Evolutionary conservation across 2,329 filamentous ascomycete species (phyloP), one percentile per base, ranked within the genome.

Genomic region (Aspergillus ustus): DNA sequence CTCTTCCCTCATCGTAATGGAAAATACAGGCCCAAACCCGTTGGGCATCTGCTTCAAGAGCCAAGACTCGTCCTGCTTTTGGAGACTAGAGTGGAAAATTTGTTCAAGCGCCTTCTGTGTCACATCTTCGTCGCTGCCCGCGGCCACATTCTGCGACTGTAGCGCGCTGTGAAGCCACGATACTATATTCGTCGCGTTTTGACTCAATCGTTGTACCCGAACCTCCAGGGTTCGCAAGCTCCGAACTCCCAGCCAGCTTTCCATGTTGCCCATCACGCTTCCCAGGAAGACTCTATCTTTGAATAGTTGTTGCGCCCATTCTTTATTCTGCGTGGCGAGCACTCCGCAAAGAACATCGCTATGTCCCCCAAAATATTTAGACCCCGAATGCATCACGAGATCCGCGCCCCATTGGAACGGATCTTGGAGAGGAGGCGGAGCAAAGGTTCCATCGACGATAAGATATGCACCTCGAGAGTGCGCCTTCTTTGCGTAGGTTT

Each of bases 301-400:
- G 51, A 83, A 79, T 70, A 98, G 78, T 22, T 78, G 80, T 31
- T 75, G 73, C n/a, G 87, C 75, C 89, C 89, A 91, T 4, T 81
- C 81, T 54, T 83, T 69, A 51, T 79, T 79, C 25, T 84, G 81
- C 6, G 93, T 85, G 0, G 87, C 86, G 29, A 99, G 80, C 19
- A 96, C 89, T 22, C 95, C 95, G 73, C 91, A 96, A 6, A 98
- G 86, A 84, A 98, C 84, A 78, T 99, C 95, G 67, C 90, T 94
- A 79, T 99, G 95, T 0, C 95, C 95, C 20, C 95, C 95, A 67
- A 99, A 87, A 78, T 98, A 99, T 83, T 98, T 99, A 19, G 93
- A 97, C 3, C 93, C 95, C 55, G 86, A 90, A 78, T 99, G 95
- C 91, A 98, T 91, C 37, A 97, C 86, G 1, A 93, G 78, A 77